Evolutionary conservation across 2,329 filamentous ascomycete genomes (phyloP).

Genomic region (Ascocoryne sarcoides): DNA sequence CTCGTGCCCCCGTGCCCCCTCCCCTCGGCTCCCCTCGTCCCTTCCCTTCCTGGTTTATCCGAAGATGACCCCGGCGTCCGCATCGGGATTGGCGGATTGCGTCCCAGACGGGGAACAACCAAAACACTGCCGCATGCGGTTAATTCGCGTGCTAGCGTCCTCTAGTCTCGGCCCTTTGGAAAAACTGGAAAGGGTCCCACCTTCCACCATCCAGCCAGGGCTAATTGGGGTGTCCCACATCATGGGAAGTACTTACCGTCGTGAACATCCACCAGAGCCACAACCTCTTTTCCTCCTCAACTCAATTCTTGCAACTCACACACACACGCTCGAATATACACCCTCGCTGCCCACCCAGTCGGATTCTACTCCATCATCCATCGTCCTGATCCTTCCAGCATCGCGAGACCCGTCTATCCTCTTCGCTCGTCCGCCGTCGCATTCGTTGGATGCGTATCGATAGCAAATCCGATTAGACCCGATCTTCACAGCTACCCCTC

Average conservation of each 20-base stretch:
- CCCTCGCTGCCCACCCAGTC: constrained; percentile 1
- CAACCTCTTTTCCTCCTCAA: constrained; percentile 4
- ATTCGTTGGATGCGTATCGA: constrained; percentile 22
- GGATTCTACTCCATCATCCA: constrained; percentile 6
- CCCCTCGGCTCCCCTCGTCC: no score
- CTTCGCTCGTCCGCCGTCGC: constrained; percentile 13
- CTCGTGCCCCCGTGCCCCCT: no score
- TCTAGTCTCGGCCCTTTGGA: not conserved
- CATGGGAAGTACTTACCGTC: constrained; percentile 11
- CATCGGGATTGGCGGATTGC: no score
- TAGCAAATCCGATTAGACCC: constrained; percentile 14
- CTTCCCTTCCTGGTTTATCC: no score
- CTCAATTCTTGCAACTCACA: constrained; percentile 1
- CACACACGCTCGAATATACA: no score
- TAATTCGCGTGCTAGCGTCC: not conserved
- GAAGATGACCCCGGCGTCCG: no score
- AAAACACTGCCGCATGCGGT: not conserved
- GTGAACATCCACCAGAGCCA: constrained; percentile 11
- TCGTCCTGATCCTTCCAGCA: constrained; percentile 5
- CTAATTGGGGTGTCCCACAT: not conserved
- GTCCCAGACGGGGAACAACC: no score
- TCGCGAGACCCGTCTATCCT: constrained; percentile 1
- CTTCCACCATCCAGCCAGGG: not conserved
- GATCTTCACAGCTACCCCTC: constrained; percentile 1
- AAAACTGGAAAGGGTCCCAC: not conserved